Conservation (phyloP, 2,329 filamentous ascomycete genomes). For the Trichoderma harzianum region DNA sequence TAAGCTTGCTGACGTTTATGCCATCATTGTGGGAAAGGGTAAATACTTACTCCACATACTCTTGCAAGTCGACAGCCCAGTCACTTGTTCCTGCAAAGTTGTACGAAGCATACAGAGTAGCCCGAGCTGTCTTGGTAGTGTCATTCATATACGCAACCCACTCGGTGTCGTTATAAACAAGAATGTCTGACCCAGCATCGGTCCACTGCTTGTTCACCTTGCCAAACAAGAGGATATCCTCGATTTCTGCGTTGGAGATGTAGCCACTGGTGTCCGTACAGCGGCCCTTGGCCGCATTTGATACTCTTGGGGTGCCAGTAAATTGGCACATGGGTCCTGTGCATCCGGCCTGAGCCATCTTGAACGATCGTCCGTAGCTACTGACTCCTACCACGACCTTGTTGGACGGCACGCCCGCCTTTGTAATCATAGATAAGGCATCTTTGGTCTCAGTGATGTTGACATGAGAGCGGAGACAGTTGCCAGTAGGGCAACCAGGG, state of each 20-base stretch:
- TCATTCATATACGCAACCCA: slow-evolving; percentile 28
- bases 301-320: slow-evolving; percentile 16
- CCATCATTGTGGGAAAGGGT: neutral
- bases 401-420: slow-evolving; percentile 26
- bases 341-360: slow-evolving; percentile 27
- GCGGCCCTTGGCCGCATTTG: neutral
- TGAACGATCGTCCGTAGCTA: slow-evolving; percentile 30
- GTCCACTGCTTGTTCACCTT: slow-evolving; percentile 7
- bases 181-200: slow-evolving; percentile 18
- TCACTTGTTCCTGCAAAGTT: slow-evolving; percentile 25
- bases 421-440: slow-evolving; percentile 30
- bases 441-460: slow-evolving; percentile 29
- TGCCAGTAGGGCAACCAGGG: slow-evolving; percentile 21
- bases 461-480: slow-evolving; percentile 14
- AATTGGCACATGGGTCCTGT: slow-evolving; percentile 22
- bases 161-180: slow-evolving; percentile 25
- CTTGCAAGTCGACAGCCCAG: neutral
- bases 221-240: slow-evolving; percentile 21
- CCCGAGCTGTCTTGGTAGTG: slow-evolving; percentile 21
- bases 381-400: slow-evolving; percentile 29
- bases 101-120: slow-evolving; percentile 14
- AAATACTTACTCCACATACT: neutral
- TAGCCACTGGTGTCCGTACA: slow-evolving; percentile 17
- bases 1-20: slow-evolving; percentile 20
- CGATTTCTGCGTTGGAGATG: slow-evolving; percentile 23